A percentile compares a stretch with the other conserved stretches of the same genome.
Conservation (phyloP, 2,329 filamentous ascomycete genomes). For the Paraphoma sp. region DNA sequence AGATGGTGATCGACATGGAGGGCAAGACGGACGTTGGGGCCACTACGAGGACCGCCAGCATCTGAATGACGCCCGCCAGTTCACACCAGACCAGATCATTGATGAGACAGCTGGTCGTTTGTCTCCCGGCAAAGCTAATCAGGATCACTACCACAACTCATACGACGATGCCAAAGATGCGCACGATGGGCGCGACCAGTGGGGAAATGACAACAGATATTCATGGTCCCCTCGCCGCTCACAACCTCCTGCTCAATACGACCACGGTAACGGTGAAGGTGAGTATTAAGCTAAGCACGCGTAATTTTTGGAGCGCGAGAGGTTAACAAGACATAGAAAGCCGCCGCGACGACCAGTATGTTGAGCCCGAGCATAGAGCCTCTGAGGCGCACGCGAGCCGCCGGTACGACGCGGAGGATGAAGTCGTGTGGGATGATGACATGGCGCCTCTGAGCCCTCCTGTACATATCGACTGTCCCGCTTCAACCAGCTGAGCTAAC, state of each 20-base stretch:
- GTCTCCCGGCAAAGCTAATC: neutral
- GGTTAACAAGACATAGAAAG: neutral
- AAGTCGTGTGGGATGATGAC: conserved; percentile 6
- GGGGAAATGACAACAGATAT: neutral
- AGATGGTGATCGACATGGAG: neutral
- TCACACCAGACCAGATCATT: conserved; percentile 1
- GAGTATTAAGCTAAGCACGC: neutral
- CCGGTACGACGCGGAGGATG: neutral
- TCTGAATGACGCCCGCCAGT: neutral
- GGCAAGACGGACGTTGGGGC: neutral
- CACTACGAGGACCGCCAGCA: neutral
- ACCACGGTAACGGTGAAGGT: neutral
- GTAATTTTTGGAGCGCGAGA: neutral
- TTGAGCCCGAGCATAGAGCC: neutral
- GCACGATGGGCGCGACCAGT: neutral
- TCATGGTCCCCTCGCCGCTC: neutral
- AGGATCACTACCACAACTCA: neutral
- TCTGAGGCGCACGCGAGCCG: neutral
- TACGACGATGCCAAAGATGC: neutral
- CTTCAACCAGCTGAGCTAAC: no score
- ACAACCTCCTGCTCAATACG: neutral
- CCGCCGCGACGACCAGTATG: neutral
- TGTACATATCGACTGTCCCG: no score
- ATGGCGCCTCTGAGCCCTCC: no score
- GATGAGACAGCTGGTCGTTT: conserved; percentile 1